Evolutionary conservation across 352 stramenopile genomes (phyloP).

Genomic region (Pythium rishiriense): DNA sequence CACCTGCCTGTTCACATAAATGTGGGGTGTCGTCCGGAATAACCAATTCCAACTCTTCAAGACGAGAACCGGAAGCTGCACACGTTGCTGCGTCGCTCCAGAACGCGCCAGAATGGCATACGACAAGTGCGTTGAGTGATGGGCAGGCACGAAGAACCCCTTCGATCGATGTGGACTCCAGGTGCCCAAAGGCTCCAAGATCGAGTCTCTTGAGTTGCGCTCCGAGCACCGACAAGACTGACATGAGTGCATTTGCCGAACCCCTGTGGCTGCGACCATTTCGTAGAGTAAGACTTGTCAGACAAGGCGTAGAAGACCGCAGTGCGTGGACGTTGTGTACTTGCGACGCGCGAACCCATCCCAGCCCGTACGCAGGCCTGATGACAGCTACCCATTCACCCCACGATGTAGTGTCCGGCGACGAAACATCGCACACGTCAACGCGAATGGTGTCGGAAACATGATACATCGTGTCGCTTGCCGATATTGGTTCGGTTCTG

Average conservation of each 20-base stretch:
- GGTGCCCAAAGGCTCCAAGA: neutral
- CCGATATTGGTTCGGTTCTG: neutral
- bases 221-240: neutral
- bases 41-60: neutral
- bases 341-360: neutral
- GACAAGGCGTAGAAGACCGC: neutral
- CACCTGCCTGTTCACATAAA: too few species aligned
- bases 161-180: neutral
- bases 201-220: neutral
- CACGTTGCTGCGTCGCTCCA: neutral
- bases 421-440: conserved; percentile 2
- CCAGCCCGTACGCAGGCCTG: neutral
- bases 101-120: neutral
- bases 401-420: neutral
- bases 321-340: neutral
- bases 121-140: neutral
- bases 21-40: neutral
- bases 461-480: neutral
- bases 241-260: neutral
- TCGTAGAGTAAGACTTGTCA: neutral
- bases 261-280: neutral
- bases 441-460: neutral
- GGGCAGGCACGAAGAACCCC: neutral
- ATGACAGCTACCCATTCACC: neutral
- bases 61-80: neutral